Base-by-base conservation (phyloP, 192 early-diverging fungal genomes). In the Chytriomyces hyalinus region DNA sequence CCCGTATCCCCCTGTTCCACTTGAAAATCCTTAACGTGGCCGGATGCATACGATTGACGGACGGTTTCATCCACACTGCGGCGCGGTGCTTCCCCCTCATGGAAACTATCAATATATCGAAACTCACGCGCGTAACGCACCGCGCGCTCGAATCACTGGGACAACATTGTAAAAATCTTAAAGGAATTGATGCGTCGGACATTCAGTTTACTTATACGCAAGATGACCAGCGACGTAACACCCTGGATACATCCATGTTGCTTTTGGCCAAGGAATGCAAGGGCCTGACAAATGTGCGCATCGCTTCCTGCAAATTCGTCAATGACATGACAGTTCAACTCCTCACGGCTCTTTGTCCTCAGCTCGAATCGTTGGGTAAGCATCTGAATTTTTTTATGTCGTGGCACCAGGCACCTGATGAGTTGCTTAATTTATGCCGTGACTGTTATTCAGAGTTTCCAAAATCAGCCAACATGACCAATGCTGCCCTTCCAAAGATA, bases 181-280 rank as follows among this genome's bases (percentile, higher is more conserved):
- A 15, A 57, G 15, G 10, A 6, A 22, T 75, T 11, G 63, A 65
- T 65, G 64, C 64, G 7, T 65, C 73, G 6, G 64, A 57, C 8
- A 8, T 75, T 6, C 15, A n/a, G 11, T 75, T 75, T 45, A 66
- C 9, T 6, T 64, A 47, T 15, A 57, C 20, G 13, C 15, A 57
- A 57, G 73, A 48, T 8, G 11, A 9, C 44, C 15, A n/a, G 48
- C 53, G 53, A 2, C 13, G 15, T 20, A 75, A 65, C 61, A 65
- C 73, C 17, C 46, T 65, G 28, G 36, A 50, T 20, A 62, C 43
- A 7, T 60, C 73, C 6, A 64, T 75, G 8, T 17, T 75, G 0
- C 13, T 28, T 43, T n/a, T 75, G 7, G 73, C 73, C n/a, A 75
- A 66, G n/a, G 73, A 75, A 53, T 75, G 73, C 61, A 75, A 49